phyloP scores from a whole-genome alignment of 2,329 filamentous ascomycete species.

The Phialophora expanda region DNA sequence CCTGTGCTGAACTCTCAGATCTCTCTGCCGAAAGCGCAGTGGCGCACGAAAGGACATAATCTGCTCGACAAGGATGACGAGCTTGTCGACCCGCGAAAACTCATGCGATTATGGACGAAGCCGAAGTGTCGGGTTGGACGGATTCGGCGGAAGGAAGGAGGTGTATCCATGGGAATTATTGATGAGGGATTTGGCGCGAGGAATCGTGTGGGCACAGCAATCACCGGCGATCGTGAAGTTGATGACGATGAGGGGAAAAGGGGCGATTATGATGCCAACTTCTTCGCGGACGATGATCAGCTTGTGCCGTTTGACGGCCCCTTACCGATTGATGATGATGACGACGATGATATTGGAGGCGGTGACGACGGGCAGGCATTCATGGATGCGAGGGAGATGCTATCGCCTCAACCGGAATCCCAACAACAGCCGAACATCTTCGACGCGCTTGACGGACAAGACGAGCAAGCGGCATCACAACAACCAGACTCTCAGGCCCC shows the following conservation, averaged over 20 bases:
- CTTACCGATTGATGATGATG: slow-evolving; percentile 53
- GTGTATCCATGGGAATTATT: slow-evolving; percentile 71
- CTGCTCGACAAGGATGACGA: slow-evolving; percentile 89
- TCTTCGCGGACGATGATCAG: slow-evolving; percentile 78
- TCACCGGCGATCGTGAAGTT: slow-evolving; percentile 17
- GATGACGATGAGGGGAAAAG: slow-evolving; percentile 59
- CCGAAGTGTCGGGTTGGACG: slow-evolving; percentile 83
- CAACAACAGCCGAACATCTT: slow-evolving; percentile 30
- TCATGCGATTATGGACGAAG: slow-evolving; percentile 90
- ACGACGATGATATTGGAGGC: slow-evolving; percentile 35
- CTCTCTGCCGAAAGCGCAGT: slow-evolving; percentile 87
- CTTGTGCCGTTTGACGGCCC: slow-evolving; percentile 50
- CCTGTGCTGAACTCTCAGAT: slow-evolving; percentile 81
- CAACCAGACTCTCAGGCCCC: slow-evolving; percentile 6
- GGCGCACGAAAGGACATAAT: slow-evolving; percentile 92
- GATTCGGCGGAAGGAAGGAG: slow-evolving; percentile 52
- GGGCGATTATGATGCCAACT: slow-evolving; percentile 94
- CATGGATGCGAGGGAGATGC: slow-evolving; percentile 56
- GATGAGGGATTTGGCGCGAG: slow-evolving; percentile 96
- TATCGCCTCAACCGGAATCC: slow-evolving; percentile 48
- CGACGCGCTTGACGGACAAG: slow-evolving; percentile 21
- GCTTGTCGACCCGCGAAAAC: slow-evolving; percentile 92
- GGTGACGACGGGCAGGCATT: slow-evolving; percentile 45
- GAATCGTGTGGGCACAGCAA: slow-evolving; percentile 57
- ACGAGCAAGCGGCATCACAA: slow-evolving; percentile 21